Evolutionary conservation across 768 basidiomycete species (phyloP), one percentile per base, ranked within the genome.

Genomic region (Phaeolepiota aurea): DNA sequence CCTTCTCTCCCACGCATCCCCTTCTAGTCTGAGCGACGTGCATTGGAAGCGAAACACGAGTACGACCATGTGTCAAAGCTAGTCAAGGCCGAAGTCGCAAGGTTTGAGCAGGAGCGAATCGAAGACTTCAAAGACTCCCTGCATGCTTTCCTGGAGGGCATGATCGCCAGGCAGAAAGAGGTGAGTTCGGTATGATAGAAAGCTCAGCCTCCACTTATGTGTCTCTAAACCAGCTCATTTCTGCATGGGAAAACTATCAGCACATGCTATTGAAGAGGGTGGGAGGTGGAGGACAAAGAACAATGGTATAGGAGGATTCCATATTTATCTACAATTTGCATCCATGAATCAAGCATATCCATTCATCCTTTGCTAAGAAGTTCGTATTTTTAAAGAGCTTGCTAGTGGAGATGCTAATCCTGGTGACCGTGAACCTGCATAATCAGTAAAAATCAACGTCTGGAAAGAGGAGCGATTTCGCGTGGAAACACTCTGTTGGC

Each of bases 71-170:
- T 84, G 10, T 88, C 90, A 14, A 84, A 84, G 48, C 65, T 96
- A 14, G 81, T 91, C 50, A 98, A 98, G 61, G 64, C 76, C 3
- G 96, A 99, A 62, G 77, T 92, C 47, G 79, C 78, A 3, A 70
- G 94, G 32, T 97, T 98, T 54, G 94, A 99, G 63, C 77, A 80
- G 54, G 94, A 96, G 61, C 77, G 93, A 32, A 74, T 98, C 18
- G 86, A 89, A 36, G 94, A 98, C 56, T 96, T 98, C 61, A 93
- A 92, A 61, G 69, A 74, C 32, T 72, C 83, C 2, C 58, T 99
- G 48, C 85, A 89, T 57, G 71, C 72, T 3, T 92, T 90, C 59
- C 64, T 97, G 40, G 85, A 91, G 32, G 87, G 84, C 3, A 87
- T 94, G 84, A 83, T 93, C 37, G 59, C 69, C 3, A 69, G 81